Conservation (phyloP, 2,329 filamentous ascomycete genomes). For the Talaromyces pinophilus region DNA sequence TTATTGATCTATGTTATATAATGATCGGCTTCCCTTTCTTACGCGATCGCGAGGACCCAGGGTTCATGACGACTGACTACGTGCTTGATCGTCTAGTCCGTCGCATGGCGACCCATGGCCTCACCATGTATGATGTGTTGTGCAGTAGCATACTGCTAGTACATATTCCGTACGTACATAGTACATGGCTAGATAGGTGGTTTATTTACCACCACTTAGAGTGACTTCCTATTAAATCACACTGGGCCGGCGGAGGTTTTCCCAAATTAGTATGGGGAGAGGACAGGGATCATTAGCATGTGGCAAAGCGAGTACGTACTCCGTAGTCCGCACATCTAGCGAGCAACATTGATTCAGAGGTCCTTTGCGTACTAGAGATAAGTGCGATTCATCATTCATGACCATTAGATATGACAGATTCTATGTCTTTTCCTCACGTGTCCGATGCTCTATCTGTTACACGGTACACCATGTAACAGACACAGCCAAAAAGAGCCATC, state of each 20-base stretch:
- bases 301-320: neutral
- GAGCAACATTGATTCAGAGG: neutral
- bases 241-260: neutral
- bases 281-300: neutral
- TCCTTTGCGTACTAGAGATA: neutral
- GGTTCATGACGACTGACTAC: neutral
- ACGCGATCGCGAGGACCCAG: neutral
- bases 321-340: neutral
- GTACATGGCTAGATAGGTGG: neutral
- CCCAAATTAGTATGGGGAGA: neutral
- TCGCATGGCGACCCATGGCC: neutral
- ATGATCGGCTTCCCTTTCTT: neutral
- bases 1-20: neutral
- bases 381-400: neutral
- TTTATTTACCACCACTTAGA: neutral
- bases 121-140: neutral
- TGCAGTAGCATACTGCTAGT: conserved; percentile 4
- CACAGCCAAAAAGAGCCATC: neutral
- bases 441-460: neutral
- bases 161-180: neutral
- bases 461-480: neutral
- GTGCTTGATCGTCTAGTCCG: neutral
- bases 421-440: neutral
- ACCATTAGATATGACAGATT: neutral
- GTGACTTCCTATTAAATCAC: neutral